Evolutionary conservation across 345 rosid species (phyloP).

Genomic region (Sisymbrium irio): DNA sequence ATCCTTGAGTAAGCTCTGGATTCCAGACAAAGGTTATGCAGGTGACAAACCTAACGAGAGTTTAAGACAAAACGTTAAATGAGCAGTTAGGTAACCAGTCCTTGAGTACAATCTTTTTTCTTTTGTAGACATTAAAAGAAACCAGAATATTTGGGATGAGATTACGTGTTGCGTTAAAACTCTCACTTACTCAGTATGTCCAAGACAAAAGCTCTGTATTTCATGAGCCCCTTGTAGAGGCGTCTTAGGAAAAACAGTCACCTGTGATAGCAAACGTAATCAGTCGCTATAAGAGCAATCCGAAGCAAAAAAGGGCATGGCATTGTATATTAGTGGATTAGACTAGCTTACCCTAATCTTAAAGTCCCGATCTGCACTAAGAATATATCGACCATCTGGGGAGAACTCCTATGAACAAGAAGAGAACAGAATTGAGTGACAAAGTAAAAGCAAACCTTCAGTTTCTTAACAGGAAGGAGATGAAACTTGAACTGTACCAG

Average conservation of each 20-base stretch:
- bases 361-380: constrained; percentile 86
- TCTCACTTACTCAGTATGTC: constrained; percentile 90
- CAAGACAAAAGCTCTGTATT: constrained; percentile 94
- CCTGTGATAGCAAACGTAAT: constrained; percentile 43
- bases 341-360: constrained; percentile 74
- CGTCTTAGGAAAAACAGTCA: constrained; percentile 71
- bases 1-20: constrained; percentile 51
- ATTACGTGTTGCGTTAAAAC: constrained; percentile 17
- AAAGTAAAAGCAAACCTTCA: not conserved
- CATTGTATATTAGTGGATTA: constrained; percentile 9
- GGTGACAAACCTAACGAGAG: constrained; percentile 60
- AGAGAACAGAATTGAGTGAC: constrained; percentile 6
- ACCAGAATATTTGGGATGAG: not conserved
- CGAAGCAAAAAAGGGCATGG: constrained; percentile 5
- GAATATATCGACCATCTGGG: constrained; percentile 66
- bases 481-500: constrained; percentile 43
- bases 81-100: not conserved
- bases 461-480: not conserved
- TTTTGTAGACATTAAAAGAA: not conserved
- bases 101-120: not conserved
- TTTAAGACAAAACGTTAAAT: not conserved
- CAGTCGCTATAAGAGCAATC: constrained; percentile 5
- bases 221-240: constrained; percentile 92
- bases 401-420: constrained; percentile 70
- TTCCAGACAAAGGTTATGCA: constrained; percentile 64